phyloP scores from a whole-genome alignment of 208 protist species.

The Crithidia sp. region DNA sequence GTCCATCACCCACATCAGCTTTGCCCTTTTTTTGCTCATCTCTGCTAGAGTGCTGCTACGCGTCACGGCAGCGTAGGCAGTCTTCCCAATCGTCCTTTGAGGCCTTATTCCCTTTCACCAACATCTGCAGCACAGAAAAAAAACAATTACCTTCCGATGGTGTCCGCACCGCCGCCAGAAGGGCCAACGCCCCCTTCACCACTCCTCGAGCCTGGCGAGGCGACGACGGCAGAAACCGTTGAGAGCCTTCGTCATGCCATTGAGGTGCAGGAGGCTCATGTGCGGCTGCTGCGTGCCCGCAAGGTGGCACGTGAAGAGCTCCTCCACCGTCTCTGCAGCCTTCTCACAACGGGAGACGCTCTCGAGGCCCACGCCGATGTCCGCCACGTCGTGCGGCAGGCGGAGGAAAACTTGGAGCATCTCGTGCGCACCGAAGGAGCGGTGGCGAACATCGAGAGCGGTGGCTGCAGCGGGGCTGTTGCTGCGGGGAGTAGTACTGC shows the following conservation, averaged over 20 bases:
- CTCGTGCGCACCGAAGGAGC: background rate
- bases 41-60: no score
- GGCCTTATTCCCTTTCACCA: no score
- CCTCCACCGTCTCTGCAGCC: slow-evolving; percentile 18
- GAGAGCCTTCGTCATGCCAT: slow-evolving; percentile 28
- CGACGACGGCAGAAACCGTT: slow-evolving; percentile 1
- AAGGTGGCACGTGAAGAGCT: slow-evolving; percentile 31
- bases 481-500: no score
- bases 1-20: no score
- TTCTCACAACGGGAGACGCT: slow-evolving; percentile 16
- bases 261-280: slow-evolving; percentile 33
- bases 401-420: slow-evolving; percentile 13
- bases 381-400: slow-evolving; percentile 19
- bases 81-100: no score
- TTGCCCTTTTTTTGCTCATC: no score
- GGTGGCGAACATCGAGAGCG: background rate
- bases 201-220: no score
- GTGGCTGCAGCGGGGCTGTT: background rate
- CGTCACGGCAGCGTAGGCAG: no score
- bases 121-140: no score
- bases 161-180: no score
- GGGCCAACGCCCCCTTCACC: no score
- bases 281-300: slow-evolving; percentile 31
- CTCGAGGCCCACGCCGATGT: slow-evolving; percentile 15
- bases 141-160: no score